These are phyloP conservation scores for Bryum argenteum DNA, from an alignment of 225 moss, liverwort and hornwort species.

Conservation along the genomic window DNA sequence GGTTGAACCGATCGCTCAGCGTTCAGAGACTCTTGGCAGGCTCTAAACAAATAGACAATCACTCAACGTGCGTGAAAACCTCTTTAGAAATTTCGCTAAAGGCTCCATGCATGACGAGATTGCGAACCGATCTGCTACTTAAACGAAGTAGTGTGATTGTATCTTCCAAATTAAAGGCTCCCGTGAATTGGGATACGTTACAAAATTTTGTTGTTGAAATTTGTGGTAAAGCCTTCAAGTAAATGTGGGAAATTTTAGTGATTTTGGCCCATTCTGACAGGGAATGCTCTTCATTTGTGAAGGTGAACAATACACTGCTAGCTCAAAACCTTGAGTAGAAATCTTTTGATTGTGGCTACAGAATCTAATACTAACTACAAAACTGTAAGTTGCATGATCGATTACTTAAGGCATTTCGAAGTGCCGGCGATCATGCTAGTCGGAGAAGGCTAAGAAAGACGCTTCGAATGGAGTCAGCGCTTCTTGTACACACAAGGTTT, in stretches of 20 bases:
- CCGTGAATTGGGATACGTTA: no score
- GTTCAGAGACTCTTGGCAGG: constrained; percentile 76
- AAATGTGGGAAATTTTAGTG: no score
- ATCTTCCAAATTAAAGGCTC: constrained; percentile 69
- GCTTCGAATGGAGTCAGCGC: constrained; percentile 37
- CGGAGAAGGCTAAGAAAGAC: no score
- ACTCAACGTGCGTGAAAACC: constrained; percentile 65
- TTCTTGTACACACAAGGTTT: constrained; percentile 90
- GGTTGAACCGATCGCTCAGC: constrained; percentile 73
- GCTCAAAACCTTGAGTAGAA: no score
- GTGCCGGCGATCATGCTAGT: no score
- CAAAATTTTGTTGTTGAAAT: no score
- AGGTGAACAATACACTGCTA: no score
- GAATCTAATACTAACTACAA: constrained; percentile 19
- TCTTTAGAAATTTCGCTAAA: constrained; percentile 65
- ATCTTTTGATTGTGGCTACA: no score
- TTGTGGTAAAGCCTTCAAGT: no score
- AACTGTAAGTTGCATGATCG: constrained; percentile 21
- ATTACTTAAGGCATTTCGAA: no score
- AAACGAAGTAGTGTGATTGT: constrained; percentile 71
- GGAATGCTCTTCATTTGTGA: no score
- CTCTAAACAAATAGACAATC: constrained; percentile 77
- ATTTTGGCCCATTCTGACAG: no score
- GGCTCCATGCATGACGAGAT: constrained; percentile 83
- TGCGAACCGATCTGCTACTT: constrained; percentile 82